Evolutionary conservation across 2,329 filamentous ascomycete genomes (phyloP).

Genomic region (Orbilia brochopaga): DNA sequence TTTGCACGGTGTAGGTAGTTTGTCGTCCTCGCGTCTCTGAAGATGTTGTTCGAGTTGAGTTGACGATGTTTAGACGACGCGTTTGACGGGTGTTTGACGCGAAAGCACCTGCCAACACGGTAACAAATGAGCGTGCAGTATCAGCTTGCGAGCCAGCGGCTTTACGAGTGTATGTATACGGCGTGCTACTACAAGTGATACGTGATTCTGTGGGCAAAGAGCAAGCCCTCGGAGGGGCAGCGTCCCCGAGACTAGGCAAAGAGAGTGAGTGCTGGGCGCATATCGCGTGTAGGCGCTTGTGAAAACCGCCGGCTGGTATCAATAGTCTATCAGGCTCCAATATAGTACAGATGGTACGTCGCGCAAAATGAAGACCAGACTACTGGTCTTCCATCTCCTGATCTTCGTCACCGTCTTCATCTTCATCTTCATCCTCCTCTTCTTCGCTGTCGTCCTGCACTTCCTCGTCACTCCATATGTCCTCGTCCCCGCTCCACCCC

Average conservation of each 20-base stretch:
- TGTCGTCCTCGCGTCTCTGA: background rate
- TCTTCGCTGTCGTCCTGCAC: conserved; percentile 43
- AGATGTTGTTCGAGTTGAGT: background rate
- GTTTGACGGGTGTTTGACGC: background rate
- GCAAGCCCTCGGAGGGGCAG: too few species aligned
- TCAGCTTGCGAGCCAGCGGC: too few species aligned
- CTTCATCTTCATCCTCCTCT: conserved; percentile 27
- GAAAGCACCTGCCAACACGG: too few species aligned
- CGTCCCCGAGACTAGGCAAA: too few species aligned
- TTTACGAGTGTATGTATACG: too few species aligned
- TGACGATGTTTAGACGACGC: background rate
- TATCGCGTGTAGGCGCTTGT: too few species aligned
- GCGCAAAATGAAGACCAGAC: background rate
- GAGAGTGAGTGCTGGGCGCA: too few species aligned
- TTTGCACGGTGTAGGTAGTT: background rate
- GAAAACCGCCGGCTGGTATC: too few species aligned
- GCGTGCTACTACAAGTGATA: too few species aligned
- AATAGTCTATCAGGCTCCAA: conserved; percentile 2
- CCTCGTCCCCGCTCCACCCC: conserved; percentile 48
- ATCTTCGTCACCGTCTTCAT: conserved; percentile 14
- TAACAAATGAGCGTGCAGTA: too few species aligned
- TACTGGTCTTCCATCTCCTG: conserved; percentile 48
- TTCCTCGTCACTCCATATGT: conserved; percentile 49
- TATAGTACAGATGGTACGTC: conserved; percentile 23
- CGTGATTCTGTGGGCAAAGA: too few species aligned